Evolutionary conservation across 805 yeast genomes (phyloP).

Genomic region (Blastobotrys terrestris): DNA sequence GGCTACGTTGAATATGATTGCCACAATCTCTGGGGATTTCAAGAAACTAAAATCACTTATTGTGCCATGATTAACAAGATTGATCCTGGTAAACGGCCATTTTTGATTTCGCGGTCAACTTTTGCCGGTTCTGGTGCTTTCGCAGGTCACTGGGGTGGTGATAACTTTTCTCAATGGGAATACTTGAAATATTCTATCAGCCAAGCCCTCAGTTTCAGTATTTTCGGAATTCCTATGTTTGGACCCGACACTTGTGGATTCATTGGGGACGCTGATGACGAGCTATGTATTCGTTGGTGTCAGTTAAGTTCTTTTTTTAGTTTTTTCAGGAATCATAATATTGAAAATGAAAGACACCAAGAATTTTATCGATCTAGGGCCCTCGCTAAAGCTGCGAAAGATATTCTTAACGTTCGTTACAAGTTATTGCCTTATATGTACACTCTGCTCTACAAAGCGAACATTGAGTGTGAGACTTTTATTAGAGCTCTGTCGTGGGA

Average conservation of each 20-base stretch:
- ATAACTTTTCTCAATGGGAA: conserved; percentile 90
- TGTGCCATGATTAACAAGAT: conserved; percentile 51
- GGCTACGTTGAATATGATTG: conserved; percentile 81
- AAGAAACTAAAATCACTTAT: conserved; percentile 72
- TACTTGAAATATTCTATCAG: conserved; percentile 75
- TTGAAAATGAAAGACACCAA: conserved; percentile 86
- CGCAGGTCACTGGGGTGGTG: conserved; percentile 97
- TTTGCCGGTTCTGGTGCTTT: conserved; percentile 86
- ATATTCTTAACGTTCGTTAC: conserved; percentile 70
- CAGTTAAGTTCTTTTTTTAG: conserved; percentile 96
- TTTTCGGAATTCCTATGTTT: conserved; percentile 82
- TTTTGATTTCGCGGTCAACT: conserved; percentile 74
- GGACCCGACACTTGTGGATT: conserved; percentile 99
- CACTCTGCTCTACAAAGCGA: conserved; percentile 66
- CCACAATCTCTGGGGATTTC: conserved; percentile 76
- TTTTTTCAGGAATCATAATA: conserved; percentile 92
- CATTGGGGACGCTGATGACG: conserved; percentile 81
- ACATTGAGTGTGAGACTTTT: conserved; percentile 60
- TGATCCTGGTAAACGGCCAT: conserved; percentile 56
- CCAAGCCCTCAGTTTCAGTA: conserved; percentile 74
- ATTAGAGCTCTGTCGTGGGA: conserved; percentile 35
- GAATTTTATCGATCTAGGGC: conserved; percentile 85
- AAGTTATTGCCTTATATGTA: conserved; percentile 70
- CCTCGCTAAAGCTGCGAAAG: conserved; percentile 55
- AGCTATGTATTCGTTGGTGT: conserved; percentile 85